These are phyloP conservation scores for Saccharum officinarum DNA, from an alignment of 176 grass and related monocot species.

Conservation along the genomic window DNA sequence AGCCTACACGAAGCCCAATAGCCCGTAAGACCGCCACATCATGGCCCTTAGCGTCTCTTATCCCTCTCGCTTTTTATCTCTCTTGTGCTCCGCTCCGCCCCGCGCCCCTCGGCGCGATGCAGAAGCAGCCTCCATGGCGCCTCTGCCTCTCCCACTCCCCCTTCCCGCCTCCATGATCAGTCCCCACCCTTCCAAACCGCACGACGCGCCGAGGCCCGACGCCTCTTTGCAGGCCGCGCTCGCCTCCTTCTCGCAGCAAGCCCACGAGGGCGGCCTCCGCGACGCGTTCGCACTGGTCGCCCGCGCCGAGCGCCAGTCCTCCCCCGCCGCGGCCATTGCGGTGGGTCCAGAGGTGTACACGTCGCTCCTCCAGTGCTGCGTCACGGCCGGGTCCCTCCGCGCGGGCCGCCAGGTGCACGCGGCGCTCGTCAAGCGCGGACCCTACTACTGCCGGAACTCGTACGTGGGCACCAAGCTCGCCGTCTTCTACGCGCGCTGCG, in stretches of 20 bases:
- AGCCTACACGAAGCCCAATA: neutral
- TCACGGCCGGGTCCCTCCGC: constrained; percentile 6
- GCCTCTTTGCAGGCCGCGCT: constrained; percentile 21
- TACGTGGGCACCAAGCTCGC: constrained; percentile 51
- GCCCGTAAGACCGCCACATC: constrained; percentile 18
- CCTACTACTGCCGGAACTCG: constrained; percentile 46
- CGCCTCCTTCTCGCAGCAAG: constrained; percentile 30
- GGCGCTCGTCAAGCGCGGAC: constrained; percentile 39
- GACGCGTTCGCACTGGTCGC: constrained; percentile 43
- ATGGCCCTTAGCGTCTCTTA: constrained; percentile 33
- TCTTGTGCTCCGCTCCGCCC: neutral
- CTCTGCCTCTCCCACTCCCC: constrained; percentile 32
- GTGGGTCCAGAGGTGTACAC: constrained; percentile 45
- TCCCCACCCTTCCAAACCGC: constrained; percentile 24
- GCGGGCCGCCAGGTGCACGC: constrained; percentile 46
- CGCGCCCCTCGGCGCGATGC: too few relatives aligned
- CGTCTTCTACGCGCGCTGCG: constrained; percentile 45
- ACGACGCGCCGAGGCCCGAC: constrained; percentile 9
- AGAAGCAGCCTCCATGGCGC: constrained; percentile 27
- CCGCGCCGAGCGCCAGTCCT: constrained; percentile 31
- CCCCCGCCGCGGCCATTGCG: constrained; percentile 3
- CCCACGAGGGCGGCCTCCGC: constrained; percentile 23
- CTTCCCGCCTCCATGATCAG: constrained; percentile 39
- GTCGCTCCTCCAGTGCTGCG: constrained; percentile 51
- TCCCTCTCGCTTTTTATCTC: constrained; percentile 12